Evolutionary conservation across 257 asterid genomes (phyloP).

Genomic region (Primulina tabacum): DNA sequence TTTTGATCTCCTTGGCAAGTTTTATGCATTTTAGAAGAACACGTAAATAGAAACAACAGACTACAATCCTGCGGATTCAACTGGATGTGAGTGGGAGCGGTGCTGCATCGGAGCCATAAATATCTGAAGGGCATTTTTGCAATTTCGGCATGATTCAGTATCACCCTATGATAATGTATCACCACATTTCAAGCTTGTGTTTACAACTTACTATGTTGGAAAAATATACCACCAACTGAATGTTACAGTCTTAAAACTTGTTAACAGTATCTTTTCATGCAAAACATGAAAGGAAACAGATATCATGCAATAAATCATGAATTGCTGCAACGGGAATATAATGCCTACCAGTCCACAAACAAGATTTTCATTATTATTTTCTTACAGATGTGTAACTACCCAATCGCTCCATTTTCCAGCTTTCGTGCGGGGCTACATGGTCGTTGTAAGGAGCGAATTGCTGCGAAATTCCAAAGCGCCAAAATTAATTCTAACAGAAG

Average conservation of each 20-base stretch:
- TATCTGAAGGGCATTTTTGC: no score
- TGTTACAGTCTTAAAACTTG: no score
- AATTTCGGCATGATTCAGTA: no score
- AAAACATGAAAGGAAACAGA: slow-evolving; percentile 36
- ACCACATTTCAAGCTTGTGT: no score
- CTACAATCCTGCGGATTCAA: no score
- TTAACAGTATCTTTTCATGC: slow-evolving; percentile 19
- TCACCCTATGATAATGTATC: no score
- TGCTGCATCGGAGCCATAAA: no score
- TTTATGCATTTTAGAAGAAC: neutral
- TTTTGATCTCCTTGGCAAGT: neutral
- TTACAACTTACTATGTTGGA: neutral
- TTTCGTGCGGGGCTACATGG: slow-evolving; percentile 84
- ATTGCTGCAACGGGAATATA: neutral
- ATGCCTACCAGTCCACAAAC: slow-evolving; percentile 47
- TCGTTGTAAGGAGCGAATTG: slow-evolving; percentile 55
- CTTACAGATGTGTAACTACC: slow-evolving; percentile 49
- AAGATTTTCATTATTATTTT: slow-evolving; percentile 35
- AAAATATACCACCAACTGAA: neutral
- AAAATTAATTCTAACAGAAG: slow-evolving; percentile 20
- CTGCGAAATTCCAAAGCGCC: slow-evolving; percentile 36
- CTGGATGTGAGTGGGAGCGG: no score
- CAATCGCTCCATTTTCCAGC: slow-evolving; percentile 83
- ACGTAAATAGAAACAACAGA: no score
- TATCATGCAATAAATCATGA: slow-evolving; percentile 26